phyloP scores from a whole-genome alignment of 371 early-diverging fungal genomes.

The Rhizopus sp. region DNA sequence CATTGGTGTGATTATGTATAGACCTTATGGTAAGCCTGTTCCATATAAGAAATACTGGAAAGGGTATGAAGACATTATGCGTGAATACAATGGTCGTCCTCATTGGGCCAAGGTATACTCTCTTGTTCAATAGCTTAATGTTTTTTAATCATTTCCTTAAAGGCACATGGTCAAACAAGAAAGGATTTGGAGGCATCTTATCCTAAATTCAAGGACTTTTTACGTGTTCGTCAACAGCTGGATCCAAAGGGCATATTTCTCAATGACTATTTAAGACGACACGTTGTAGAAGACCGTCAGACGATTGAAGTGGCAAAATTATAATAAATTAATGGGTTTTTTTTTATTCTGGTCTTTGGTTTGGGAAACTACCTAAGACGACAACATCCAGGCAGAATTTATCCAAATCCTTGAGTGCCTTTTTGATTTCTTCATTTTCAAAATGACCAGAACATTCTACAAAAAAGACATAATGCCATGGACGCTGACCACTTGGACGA shows the following conservation, averaged over 20 bases:
- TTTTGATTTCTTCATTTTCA: conserved; percentile 65
- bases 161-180: conserved; percentile 65
- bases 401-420: conserved; percentile 64
- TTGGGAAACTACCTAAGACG: conserved; percentile 85
- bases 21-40: conserved; percentile 74
- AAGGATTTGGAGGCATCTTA: conserved; percentile 60
- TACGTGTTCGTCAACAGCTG: conserved; percentile 54
- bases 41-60: conserved; percentile 80
- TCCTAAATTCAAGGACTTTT: conserved; percentile 67
- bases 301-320: not conserved
- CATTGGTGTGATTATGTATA: conserved; percentile 86
- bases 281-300: conserved; percentile 40
- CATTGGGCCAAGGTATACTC: conserved; percentile 81
- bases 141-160: not conserved
- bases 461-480: conserved; percentile 93
- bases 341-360: conserved; percentile 58
- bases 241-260: conserved; percentile 79
- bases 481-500: conserved; percentile 78
- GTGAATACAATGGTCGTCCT: conserved; percentile 70
- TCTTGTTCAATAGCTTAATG: not conserved
- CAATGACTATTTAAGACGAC: conserved; percentile 74
- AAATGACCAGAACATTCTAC: conserved; percentile 85
- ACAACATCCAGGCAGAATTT: conserved; percentile 74
- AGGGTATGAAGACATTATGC: conserved; percentile 80
- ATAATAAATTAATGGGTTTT: no score